A percentile compares a stretch with the other conserved stretches of the same genome.
phyloP scores from a whole-genome alignment of 768 basidiomycete species.

The Mycena galericulata region DNA sequence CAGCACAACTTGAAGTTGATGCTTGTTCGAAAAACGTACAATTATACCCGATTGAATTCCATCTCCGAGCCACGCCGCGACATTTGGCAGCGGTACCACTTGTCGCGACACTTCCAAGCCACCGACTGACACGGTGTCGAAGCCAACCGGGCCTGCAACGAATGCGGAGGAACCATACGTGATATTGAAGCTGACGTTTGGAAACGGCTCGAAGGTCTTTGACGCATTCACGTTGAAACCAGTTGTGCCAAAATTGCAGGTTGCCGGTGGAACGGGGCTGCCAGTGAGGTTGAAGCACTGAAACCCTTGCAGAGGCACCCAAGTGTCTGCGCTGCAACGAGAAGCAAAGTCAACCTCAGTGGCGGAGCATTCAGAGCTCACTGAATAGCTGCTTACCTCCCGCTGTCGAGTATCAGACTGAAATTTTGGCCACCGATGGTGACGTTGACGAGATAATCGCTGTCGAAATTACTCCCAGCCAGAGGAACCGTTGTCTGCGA shows the following conservation, averaged over 20 bases:
- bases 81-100: slow-evolving; percentile 30
- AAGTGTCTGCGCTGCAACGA: slow-evolving; percentile 34
- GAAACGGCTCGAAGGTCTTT: slow-evolving; percentile 31
- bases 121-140: slow-evolving; percentile 38
- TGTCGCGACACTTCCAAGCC: slow-evolving; percentile 34
- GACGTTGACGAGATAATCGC: slow-evolving; percentile 33
- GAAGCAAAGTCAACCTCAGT: not conserved
- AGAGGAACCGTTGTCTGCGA: not conserved
- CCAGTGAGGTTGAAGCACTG: slow-evolving; percentile 26
- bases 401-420: slow-evolving; percentile 33
- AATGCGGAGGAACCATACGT: slow-evolving; percentile 35
- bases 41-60: slow-evolving; percentile 31
- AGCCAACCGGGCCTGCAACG: slow-evolving; percentile 34
- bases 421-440: slow-evolving; percentile 33
- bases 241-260: slow-evolving; percentile 34
- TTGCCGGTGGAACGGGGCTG: slow-evolving; percentile 11
- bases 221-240: slow-evolving; percentile 35
- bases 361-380: not conserved
- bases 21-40: too few relatives aligned
- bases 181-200: slow-evolving; percentile 39
- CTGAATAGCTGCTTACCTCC: slow-evolving; percentile 20
- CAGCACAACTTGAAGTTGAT: too few relatives aligned
- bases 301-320: slow-evolving; percentile 32
- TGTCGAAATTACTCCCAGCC: slow-evolving; percentile 30
- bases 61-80: slow-evolving; percentile 38